Evolutionary conservation across 495 filamentous ascomycete genomes (phyloP).

Genomic region (Penicillium steckii): DNA sequence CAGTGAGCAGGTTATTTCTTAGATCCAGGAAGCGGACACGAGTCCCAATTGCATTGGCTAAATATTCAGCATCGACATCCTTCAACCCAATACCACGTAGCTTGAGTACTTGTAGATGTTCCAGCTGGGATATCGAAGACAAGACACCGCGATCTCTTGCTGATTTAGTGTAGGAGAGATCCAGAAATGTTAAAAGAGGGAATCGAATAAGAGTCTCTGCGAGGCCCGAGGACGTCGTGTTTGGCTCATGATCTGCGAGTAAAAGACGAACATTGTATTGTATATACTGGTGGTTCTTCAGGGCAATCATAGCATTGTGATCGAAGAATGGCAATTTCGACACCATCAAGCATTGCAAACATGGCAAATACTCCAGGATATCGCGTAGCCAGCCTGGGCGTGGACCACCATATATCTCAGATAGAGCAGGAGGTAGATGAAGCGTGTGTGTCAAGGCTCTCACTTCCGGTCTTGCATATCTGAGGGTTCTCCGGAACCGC

Average conservation of each 20-base stretch:
- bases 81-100: constrained; percentile 55
- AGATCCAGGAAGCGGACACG: constrained; percentile 59
- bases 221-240: constrained; percentile 55
- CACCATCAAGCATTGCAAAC: constrained; percentile 60
- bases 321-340: constrained; percentile 64
- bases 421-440: constrained; percentile 64
- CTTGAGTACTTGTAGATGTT: constrained; percentile 57
- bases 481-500: constrained; percentile 59
- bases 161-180: constrained; percentile 58
- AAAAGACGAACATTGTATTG: constrained; percentile 52
- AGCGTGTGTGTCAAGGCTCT: constrained; percentile 61
- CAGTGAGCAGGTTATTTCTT: constrained; percentile 58
- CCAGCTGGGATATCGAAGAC: constrained; percentile 39
- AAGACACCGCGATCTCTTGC: constrained; percentile 54
- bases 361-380: constrained; percentile 58
- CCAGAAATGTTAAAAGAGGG: constrained; percentile 56
- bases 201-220: constrained; percentile 53
- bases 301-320: constrained; percentile 55
- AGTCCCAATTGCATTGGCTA: constrained; percentile 52
- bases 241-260: constrained; percentile 55
- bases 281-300: constrained; percentile 29
- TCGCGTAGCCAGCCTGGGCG: constrained; percentile 62
- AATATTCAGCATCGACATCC: constrained; percentile 51
- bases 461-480: constrained; percentile 52
- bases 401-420: constrained; percentile 64